Conservation (phyloP, 1,139 yeast genomes). For the Blastobotrys apis region DNA sequence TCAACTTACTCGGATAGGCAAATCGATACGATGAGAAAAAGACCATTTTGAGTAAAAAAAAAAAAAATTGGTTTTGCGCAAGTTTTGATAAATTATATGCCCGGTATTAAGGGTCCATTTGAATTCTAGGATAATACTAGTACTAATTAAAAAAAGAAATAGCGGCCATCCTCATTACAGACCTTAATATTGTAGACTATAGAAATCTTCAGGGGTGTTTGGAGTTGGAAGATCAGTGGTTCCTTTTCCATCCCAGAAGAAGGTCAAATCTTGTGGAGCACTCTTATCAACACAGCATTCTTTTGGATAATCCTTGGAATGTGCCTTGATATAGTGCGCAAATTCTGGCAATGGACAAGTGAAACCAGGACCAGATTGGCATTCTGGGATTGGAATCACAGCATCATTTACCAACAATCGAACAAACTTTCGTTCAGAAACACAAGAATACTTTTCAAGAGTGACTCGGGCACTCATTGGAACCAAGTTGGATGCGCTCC, state of each 20-base stretch:
- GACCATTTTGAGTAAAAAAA: too few species aligned
- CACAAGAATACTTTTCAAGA: constrained; percentile 46
- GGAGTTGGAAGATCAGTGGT: constrained; percentile 1
- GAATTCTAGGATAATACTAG: too few species aligned
- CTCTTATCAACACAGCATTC: not conserved
- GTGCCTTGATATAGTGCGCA: constrained; percentile 3
- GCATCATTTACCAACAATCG: constrained; percentile 54
- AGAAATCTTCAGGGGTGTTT: too few species aligned
- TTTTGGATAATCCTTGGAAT: constrained; percentile 2
- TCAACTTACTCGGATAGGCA: too few species aligned
- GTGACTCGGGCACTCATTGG: constrained; percentile 53
- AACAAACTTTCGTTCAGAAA: constrained; percentile 26
- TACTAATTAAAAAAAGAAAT: too few species aligned
- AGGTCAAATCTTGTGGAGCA: not conserved
- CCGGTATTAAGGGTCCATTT: too few species aligned
- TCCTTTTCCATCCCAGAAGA: not conserved
- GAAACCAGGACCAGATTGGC: constrained; percentile 49
- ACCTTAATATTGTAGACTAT: too few species aligned
- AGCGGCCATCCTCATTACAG: too few species aligned
- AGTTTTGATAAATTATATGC: too few species aligned
- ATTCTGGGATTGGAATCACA: constrained; percentile 48
- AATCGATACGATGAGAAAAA: too few species aligned
- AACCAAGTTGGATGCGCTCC: constrained; percentile 37
- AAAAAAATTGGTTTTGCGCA: too few species aligned
- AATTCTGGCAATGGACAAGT: constrained; percentile 20